Base-by-base conservation (phyloP, 176 grass and related monocot species). In the Secale cereale region DNA sequence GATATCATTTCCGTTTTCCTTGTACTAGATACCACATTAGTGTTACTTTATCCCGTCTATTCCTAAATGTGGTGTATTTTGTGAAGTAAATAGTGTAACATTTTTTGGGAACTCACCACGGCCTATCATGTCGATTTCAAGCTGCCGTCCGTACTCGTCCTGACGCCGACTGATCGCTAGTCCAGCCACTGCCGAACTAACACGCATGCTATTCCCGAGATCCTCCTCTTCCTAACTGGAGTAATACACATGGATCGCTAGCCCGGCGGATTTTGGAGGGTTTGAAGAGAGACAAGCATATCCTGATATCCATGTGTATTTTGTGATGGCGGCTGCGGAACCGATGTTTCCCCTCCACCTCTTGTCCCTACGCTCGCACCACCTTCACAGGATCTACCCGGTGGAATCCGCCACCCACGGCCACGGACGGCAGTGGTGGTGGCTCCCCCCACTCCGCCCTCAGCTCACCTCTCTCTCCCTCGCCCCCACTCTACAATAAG, bases 191-290 rank as follows among this genome's bases (percentile, higher is more conserved):
- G 9, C 10, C 16, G 31, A 22, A 33, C 12, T 23, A 12, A n/a
- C 20, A 70, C 17, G 67, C 59, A 52, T 7, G 0, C 0, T 22
- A 57, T 40, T 25, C 0, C 16, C 10, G 3, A 29, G 30, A 61
- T 46, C 26, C 20, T 70, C 28, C 14, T 52, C 32, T 41, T n/a
- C 19, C n/a, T n/a, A n/a, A n/a, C n/a, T n/a, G n/a, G n/a, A n/a
- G n/a, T n/a, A n/a, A n/a, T n/a, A n/a, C n/a, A n/a, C n/a, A n/a
- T n/a, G n/a, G n/a, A n/a, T n/a, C n/a, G n/a, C n/a, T n/a, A n/a
- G n/a, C n/a, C n/a, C 33, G 48, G 11, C 46, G 77, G 14, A 78
- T 45, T 79, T 83, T 90, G 89, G 80, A 87, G 66, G 67, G 67
- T 79, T 78, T 74, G 66, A 15, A 75, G 46, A 72, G 17, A 37